Evolutionary conservation across 345 rosid genomes (phyloP), one percentile per base, ranked within the genome.

Genomic region (Heritiera fomes): DNA sequence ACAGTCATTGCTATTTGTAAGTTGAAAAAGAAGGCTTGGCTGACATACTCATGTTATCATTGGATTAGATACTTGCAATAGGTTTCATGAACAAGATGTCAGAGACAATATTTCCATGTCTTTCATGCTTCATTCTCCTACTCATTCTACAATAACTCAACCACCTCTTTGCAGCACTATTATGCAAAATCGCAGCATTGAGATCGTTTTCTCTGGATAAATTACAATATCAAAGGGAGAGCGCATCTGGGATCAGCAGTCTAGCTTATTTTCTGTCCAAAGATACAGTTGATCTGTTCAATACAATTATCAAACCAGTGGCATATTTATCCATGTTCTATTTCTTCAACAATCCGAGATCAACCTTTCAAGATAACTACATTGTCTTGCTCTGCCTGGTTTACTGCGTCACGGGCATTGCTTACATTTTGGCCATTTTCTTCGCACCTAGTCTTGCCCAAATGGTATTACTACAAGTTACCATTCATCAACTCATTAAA

Each of bases 311-410:
- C 81, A 94, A 94, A 84, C 98, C 97, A 34, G 80, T 94, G 73
- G 92, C 92, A 56, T 94, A 91, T 83, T 83, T 94, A 75, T 94
- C 94, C 63, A 92, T 91, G 94, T 91, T 92, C 87, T 92, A 89
- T 83, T 94, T 92, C 94, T 94, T 92, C 93, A 91, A 90, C 88
- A 92, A 87, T 75, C 98, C 97, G 0, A 90, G 97, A 84, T 94
- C 98, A 28, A 78, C 86, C 74, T 94, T 94, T 49, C 73, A 71
- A 52, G 97, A 94, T 85, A 92, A 94, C 78, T 92, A 92, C 75
- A 15, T 84, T 8, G 87, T 94, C 40, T 82, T 90, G 80, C 67
- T 91, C 58, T 91, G 93, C 87, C 91, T 94, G 10, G 98, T 92
- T 56, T 94, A 94, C 85, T 92, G 94, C 28, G 94, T 92, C 60